Evolutionary conservation across 441 rosid genomes (phyloP), one percentile per base, ranked within the genome.

Genomic region (Pelargonium australe): DNA sequence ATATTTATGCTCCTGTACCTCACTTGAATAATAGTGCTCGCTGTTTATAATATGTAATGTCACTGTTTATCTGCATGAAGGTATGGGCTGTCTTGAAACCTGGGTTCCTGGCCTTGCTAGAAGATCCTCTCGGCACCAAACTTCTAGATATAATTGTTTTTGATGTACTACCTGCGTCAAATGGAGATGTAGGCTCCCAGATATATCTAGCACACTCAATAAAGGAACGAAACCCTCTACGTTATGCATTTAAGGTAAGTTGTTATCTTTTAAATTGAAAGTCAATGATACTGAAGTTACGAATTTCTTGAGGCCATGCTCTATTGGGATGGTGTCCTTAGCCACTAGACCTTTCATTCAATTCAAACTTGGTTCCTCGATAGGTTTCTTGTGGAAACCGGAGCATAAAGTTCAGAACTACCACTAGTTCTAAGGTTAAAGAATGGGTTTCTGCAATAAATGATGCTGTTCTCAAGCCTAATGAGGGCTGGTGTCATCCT

Each of bases 401-500:
- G 80, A 92, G 95, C 85, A 86, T 95, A 81, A 87, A 85, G 73
- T 72, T 95, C 81, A 85, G 99, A 80, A 80, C 85, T 61, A 90
- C 84, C 77, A 84, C 76, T 80, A 75, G 85, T 89, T 85, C 84
- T 66, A 95, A 89, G 83, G 94, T 85, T 74, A 95, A 84, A 85
- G 98, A 92, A 75, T 95, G 99, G 98, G 98, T 92, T 80, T 89
- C 89, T 76, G 89, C 88, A 73, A 84, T 95, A 49, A 95, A 95
- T 77, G 99, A 95, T 84, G 98, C 97, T 74, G 98, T 95, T 63
- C 97, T 92, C 71, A 80, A 90, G 80, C 98, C 98, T 70, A 96
- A 95, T 43, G 99, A 95, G 86, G 99, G 99, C 65, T 95, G 99
- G 99, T 95, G 99, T 72, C 95, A 95, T 77, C 97, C 98, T 74